phyloP scores from a whole-genome alignment of 2,329 filamentous ascomycete genomes.

The Ceratocystis lukuohia region DNA sequence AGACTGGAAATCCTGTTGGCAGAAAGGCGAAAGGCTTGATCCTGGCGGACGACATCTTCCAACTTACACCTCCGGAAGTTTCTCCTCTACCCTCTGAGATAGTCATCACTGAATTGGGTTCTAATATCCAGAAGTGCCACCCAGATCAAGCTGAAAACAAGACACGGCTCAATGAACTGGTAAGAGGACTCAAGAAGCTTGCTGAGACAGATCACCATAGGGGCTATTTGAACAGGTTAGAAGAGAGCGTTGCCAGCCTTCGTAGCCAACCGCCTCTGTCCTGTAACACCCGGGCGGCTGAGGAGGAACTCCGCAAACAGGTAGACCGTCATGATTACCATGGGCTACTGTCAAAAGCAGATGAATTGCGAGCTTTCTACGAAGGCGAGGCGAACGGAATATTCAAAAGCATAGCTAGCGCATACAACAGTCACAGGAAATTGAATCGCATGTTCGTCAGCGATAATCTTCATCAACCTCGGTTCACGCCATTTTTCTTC shows the following conservation, averaged over 20 bases:
- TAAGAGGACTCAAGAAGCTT: neutral
- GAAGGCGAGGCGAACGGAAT: neutral
- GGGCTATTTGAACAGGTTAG: conserved; percentile 6
- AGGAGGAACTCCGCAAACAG: neutral
- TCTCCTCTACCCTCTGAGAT: neutral
- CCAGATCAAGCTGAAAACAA: neutral
- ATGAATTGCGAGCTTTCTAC: neutral
- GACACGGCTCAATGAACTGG: neutral
- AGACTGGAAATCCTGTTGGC: neutral
- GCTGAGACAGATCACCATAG: neutral
- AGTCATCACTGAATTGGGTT: neutral
- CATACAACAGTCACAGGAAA: neutral
- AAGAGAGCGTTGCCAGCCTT: neutral
- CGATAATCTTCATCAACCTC: neutral
- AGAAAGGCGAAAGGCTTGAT: neutral
- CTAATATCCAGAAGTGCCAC: neutral
- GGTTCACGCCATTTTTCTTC: conserved; percentile 25
- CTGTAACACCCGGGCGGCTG: neutral
- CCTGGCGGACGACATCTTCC: neutral
- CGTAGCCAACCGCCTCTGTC: neutral
- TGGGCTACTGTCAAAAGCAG: neutral
- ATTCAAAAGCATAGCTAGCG: neutral
- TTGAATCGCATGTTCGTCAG: neutral
- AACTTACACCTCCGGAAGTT: neutral
- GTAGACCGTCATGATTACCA: neutral